These are phyloP conservation scores for Leccinum truebloodii DNA, from an alignment of 768 basidiomycete species.

Conservation along the genomic window DNA sequence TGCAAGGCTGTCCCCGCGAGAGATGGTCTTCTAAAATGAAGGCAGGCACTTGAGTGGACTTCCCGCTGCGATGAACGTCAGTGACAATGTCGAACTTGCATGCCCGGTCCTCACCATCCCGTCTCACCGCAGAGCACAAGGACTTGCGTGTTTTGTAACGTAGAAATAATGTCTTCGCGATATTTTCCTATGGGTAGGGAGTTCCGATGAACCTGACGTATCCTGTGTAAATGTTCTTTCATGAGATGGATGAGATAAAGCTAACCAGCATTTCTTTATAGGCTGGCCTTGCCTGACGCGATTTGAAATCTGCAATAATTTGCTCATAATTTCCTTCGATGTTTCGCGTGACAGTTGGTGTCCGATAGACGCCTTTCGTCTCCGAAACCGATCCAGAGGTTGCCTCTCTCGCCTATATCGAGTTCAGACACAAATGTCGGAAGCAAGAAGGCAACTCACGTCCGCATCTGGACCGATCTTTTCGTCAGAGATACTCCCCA, in stretches of 20 bases:
- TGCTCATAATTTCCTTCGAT: conserved; percentile 42
- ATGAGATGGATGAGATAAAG: conserved; percentile 14
- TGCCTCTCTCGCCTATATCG: conserved; percentile 18
- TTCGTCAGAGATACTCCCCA: conserved; percentile 62
- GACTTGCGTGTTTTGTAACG: conserved; percentile 74
- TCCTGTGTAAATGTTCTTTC: neutral
- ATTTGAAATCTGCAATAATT: conserved; percentile 56
- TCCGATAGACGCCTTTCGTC: conserved; percentile 17
- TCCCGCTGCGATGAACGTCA: conserved; percentile 59
- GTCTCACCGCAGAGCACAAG: conserved; percentile 87
- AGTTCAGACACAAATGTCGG: conserved; percentile 2
- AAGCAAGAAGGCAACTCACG: conserved; percentile 36
- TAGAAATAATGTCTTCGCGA: conserved; percentile 67
- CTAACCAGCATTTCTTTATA: conserved; percentile 92
- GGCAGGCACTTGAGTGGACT: conserved; percentile 93
- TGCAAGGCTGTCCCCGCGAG: conserved; percentile 77
- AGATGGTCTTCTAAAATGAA: conserved; percentile 93
- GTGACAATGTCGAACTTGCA: conserved; percentile 27
- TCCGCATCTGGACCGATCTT: conserved; percentile 47
- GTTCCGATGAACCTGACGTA: conserved; percentile 65
- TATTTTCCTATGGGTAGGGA: conserved; percentile 84
- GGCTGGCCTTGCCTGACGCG: conserved; percentile 57
- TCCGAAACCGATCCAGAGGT: conserved; percentile 22
- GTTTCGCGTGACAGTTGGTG: conserved; percentile 10
- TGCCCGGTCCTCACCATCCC: conserved; percentile 58